phyloP scores from a whole-genome alignment of 805 yeast genomes.

The Candida broadrunensis region DNA sequence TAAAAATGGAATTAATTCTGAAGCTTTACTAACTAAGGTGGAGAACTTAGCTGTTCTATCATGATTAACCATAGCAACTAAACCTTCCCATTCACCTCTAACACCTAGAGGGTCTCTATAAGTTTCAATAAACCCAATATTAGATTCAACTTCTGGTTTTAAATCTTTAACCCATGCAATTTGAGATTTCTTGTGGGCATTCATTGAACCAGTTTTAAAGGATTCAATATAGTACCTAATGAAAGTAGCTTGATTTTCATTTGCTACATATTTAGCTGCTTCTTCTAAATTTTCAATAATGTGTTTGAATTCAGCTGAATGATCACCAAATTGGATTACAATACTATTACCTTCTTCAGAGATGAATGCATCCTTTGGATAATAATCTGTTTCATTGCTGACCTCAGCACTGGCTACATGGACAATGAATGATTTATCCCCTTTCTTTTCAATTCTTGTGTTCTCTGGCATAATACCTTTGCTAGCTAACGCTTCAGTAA shows the following conservation, averaged over 20 bases:
- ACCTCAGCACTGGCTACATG: slow-evolving; percentile 64
- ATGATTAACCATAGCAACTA: slow-evolving; percentile 86
- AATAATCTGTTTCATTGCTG: slow-evolving; percentile 49
- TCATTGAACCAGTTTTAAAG: slow-evolving; percentile 78
- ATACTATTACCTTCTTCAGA: slow-evolving; percentile 38
- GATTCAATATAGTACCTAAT: slow-evolving; percentile 63
- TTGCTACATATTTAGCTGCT: slow-evolving; percentile 67
- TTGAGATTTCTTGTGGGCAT: slow-evolving; percentile 82
- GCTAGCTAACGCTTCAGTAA: slow-evolving; percentile 64
- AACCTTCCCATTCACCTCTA: slow-evolving; percentile 91
- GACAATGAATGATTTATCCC: slow-evolving; percentile 49
- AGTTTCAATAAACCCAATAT: slow-evolving; percentile 89
- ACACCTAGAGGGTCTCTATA: slow-evolving; percentile 91
- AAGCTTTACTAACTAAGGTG: slow-evolving; percentile 64
- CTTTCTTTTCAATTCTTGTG: slow-evolving; percentile 64
- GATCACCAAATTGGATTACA: slow-evolving; percentile 71
- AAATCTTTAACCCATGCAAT: slow-evolving; percentile 84
- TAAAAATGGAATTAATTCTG: slow-evolving; percentile 56
- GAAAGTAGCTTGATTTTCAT: slow-evolving; percentile 68
- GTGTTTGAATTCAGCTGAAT: slow-evolving; percentile 56
- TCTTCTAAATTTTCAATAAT: slow-evolving; percentile 54
- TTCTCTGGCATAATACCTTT: slow-evolving; percentile 73
- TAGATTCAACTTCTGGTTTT: slow-evolving; percentile 68
- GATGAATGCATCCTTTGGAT: slow-evolving; percentile 44
- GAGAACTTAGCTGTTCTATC: slow-evolving; percentile 82